A percentile compares a stretch with the other conserved stretches of the same genome.
Conservation (phyloP, 1,284 basidiomycete genomes). For the Cutaneotrichosporon sp. region DNA sequence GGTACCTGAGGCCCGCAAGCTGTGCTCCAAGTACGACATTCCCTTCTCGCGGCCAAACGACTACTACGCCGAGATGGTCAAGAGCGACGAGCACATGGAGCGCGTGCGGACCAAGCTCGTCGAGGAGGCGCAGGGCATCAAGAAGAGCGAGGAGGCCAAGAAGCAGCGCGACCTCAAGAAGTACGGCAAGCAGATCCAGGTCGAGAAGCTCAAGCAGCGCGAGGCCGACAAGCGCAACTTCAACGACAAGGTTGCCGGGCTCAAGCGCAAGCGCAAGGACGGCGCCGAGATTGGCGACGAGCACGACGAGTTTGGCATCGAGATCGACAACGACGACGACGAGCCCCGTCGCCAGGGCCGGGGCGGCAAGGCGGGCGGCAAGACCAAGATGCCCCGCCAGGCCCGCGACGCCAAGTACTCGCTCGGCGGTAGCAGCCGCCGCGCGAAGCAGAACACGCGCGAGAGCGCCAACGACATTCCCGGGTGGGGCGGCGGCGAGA, state of each 20-base stretch:
- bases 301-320: conserved; percentile 37
- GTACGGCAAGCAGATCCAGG: conserved; percentile 95
- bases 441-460: conserved; percentile 77
- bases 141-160: conserved; percentile 87
- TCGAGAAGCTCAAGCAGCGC: conserved; percentile 78
- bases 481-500: conserved; percentile 51
- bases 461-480: conserved; percentile 74
- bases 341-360: conserved; percentile 32
- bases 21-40: conserved; percentile 69
- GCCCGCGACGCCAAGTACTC: conserved; percentile 78
- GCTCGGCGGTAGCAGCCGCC: conserved; percentile 64
- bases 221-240: conserved; percentile 77
- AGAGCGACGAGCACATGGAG: conserved; percentile 97
- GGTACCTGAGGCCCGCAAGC: conserved; percentile 70
- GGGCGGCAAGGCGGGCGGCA: conserved; percentile 41
- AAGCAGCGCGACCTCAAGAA: conserved; percentile 95
- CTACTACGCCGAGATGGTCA: conserved; percentile 99
- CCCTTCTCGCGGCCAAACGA: conserved; percentile 91
- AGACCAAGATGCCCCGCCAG: conserved; percentile 60
- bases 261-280: conserved; percentile 87
- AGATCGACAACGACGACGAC: conserved; percentile 20
- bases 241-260: conserved; percentile 75
- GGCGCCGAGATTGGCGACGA: conserved; percentile 69
- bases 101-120: conserved; percentile 87
- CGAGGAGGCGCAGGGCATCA: conserved; percentile 84